Conservation (phyloP, 768 basidiomycete genomes). For the Boletus sp. region DNA sequence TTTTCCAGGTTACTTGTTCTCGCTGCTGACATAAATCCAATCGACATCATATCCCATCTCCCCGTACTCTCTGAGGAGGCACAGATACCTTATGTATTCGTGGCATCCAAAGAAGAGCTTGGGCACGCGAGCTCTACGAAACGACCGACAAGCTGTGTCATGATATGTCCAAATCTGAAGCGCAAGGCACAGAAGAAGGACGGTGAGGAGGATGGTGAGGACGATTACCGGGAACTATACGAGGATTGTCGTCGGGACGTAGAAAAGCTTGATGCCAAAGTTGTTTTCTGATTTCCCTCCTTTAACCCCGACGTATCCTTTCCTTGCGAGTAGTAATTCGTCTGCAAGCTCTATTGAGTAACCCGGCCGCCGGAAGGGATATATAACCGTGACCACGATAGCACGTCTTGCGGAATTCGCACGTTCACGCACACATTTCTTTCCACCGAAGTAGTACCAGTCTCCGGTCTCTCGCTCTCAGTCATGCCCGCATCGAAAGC, state of each 20-base stretch:
- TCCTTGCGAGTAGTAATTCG: background rate
- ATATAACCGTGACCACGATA: background rate
- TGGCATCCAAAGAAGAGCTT: constrained; percentile 91
- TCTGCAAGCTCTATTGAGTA: too few relatives aligned
- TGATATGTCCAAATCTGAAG: constrained; percentile 85
- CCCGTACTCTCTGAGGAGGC: constrained; percentile 95
- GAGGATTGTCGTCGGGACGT: constrained; percentile 87
- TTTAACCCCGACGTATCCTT: background rate
- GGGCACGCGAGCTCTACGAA: constrained; percentile 96
- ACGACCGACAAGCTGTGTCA: constrained; percentile 96
- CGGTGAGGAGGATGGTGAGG: constrained; percentile 64
- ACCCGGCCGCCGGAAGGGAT: background rate
- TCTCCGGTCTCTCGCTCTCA: constrained; percentile 15
- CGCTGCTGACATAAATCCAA: constrained; percentile 95
- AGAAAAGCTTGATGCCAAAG: constrained; percentile 68
- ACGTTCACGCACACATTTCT: constrained; percentile 19
- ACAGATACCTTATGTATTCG: constrained; percentile 85
- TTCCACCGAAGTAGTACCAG: constrained; percentile 27
- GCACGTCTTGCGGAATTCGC: constrained; percentile 12
- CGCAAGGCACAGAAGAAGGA: constrained; percentile 64
- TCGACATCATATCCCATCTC: constrained; percentile 97
- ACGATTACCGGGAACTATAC: constrained; percentile 85
- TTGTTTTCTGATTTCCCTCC: constrained; percentile 65
- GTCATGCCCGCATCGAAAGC: constrained; percentile 47
- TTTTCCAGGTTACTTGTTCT: constrained; percentile 74